phyloP scores from a whole-genome alignment of 2,329 filamentous ascomycete genomes.

The Alternaria brassicae region DNA sequence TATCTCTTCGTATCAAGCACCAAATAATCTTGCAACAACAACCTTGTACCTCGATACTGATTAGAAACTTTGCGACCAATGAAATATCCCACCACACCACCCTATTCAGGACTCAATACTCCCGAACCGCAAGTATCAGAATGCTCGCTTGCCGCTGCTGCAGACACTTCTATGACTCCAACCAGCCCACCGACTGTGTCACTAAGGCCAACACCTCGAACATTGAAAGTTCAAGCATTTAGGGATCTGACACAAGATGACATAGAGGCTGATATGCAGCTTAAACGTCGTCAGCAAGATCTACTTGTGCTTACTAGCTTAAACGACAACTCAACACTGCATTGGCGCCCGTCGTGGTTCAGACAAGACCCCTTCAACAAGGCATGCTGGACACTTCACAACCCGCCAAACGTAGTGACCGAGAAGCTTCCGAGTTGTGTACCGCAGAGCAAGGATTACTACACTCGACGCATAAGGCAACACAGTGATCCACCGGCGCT shows the following conservation, averaged over 20 bases:
- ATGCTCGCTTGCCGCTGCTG: neutral
- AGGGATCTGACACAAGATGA: slow-evolving; percentile 23
- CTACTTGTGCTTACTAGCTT: slow-evolving; percentile 38
- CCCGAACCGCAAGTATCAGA: neutral
- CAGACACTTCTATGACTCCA: neutral
- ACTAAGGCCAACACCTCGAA: neutral
- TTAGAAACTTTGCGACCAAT: neutral
- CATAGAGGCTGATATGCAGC: slow-evolving; percentile 15
- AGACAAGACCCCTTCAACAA: neutral
- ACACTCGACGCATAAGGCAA: slow-evolving; percentile 34
- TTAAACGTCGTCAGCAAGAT: slow-evolving; percentile 36
- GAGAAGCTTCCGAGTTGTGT: slow-evolving; percentile 21
- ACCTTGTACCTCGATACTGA: neutral
- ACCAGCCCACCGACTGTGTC: neutral
- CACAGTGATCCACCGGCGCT: slow-evolving; percentile 19
- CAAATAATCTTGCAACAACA: neutral
- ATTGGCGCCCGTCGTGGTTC: slow-evolving; percentile 43
- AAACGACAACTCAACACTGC: slow-evolving; percentile 35
- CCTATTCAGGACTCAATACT: slow-evolving; percentile 6
- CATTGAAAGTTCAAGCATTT: neutral
- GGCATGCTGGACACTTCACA: slow-evolving; percentile 38
- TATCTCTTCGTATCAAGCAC: neutral
- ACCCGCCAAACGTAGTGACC: slow-evolving; percentile 41
- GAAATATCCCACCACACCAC: slow-evolving; percentile 4
- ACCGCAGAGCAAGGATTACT: slow-evolving; percentile 4